Conservation (phyloP, 225 moss, liverwort and hornwort species). For the Sphagnum tenellum region DNA sequence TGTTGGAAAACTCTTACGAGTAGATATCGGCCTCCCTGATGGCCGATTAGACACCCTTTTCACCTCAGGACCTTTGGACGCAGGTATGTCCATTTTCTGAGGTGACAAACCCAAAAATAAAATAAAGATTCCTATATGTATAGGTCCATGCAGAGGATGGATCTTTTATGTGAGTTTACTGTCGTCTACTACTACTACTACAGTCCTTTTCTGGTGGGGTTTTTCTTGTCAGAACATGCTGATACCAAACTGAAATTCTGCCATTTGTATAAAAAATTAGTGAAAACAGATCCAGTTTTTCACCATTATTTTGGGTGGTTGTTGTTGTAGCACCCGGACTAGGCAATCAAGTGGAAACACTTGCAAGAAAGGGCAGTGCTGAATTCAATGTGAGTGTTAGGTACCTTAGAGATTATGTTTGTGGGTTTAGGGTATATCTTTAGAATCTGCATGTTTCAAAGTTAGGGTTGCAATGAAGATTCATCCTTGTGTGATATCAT, state of each 20-base stretch:
- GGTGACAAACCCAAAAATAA: too few species aligned
- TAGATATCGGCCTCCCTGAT: conserved; percentile 23
- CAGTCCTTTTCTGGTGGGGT: background rate
- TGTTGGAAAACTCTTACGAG: conserved; percentile 32
- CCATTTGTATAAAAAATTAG: too few species aligned
- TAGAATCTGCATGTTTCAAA: too few species aligned
- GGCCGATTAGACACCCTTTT: conserved; percentile 21
- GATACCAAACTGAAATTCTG: too few species aligned
- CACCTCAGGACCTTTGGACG: conserved; percentile 36
- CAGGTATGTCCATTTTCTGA: conserved; percentile 5
- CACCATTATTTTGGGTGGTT: background rate
- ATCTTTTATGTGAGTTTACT: background rate
- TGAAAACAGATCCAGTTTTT: too few species aligned
- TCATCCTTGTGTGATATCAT: too few species aligned
- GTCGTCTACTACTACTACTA: background rate
- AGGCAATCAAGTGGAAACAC: background rate
- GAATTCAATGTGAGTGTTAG: too few species aligned
- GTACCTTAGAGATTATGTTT: too few species aligned
- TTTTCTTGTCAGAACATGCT: background rate
- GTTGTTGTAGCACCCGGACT: conserved; percentile 40
- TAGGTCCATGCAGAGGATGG: background rate
- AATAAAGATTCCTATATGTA: too few species aligned
- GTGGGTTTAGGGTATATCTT: too few species aligned
- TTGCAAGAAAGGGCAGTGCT: too few species aligned
- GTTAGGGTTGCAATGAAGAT: too few species aligned